Percentiles rank a stretch among this genome's conserved stretches.
Evolutionary conservation across 2,329 filamentous ascomycete species (phyloP).

Genomic region (Colletotrichum paranaense): DNA sequence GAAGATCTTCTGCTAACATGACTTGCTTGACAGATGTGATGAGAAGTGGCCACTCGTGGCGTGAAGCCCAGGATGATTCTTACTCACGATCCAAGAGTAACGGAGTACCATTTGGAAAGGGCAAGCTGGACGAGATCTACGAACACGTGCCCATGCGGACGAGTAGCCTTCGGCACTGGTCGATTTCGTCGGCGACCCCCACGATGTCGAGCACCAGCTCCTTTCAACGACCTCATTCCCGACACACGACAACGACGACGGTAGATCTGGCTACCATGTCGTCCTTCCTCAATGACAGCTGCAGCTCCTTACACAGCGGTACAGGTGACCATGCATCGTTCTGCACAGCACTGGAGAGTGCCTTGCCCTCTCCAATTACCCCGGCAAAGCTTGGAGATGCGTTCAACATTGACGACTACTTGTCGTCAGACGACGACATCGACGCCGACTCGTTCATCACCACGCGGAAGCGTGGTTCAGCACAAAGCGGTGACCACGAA

Average conservation of each 20-base stretch:
- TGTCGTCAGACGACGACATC: constrained; percentile 51
- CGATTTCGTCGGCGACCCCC: constrained; percentile 54
- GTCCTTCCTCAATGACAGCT: constrained; percentile 28
- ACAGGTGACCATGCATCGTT: constrained; percentile 33
- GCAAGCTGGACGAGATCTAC: constrained; percentile 47
- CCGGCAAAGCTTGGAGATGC: background rate
- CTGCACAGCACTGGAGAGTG: constrained; percentile 30
- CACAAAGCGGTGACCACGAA: constrained; percentile 44
- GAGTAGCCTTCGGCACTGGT: constrained; percentile 53
- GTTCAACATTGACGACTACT: constrained; percentile 53
- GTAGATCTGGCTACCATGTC: constrained; percentile 48
- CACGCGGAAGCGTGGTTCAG: constrained; percentile 1
- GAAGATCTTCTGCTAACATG: background rate
- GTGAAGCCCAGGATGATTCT: constrained; percentile 31
- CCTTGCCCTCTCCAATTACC: constrained; percentile 10
- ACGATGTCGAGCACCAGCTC: constrained; percentile 53
- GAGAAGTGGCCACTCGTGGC: constrained; percentile 32
- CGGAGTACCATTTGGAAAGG: constrained; percentile 39
- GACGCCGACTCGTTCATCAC: constrained; percentile 49
- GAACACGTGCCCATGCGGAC: constrained; percentile 50
- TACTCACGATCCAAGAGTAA: constrained; percentile 40
- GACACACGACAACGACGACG: constrained; percentile 58
- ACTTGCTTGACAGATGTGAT: constrained; percentile 21
- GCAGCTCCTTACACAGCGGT: constrained; percentile 31
- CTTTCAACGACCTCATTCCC: constrained; percentile 52